Percentiles rank a stretch among this genome's conserved stretches.
These are phyloP conservation scores for Sclerotinia spermophila DNA, from an alignment of 2,329 filamentous ascomycete species.

Conservation along the genomic window DNA sequence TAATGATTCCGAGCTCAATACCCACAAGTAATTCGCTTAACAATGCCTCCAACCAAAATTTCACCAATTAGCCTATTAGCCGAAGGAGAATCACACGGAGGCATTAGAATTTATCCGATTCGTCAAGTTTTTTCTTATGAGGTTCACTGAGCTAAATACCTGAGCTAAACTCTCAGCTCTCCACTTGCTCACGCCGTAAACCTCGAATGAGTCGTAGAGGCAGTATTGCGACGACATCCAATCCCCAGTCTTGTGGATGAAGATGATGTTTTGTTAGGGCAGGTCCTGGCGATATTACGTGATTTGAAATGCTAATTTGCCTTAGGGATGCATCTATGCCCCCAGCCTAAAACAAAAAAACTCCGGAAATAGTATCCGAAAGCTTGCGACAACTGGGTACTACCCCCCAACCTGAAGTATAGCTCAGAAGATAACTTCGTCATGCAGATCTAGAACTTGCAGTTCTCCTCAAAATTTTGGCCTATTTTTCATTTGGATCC, in stretches of 20 bases:
- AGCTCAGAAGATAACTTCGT: not conserved
- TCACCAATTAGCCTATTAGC: not conserved
- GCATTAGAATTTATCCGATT: accelerated
- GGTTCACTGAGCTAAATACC: not conserved
- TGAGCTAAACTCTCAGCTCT: too few relatives aligned
- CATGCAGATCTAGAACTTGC: accelerated
- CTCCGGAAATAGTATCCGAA: not conserved
- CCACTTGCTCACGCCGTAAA: too few relatives aligned
- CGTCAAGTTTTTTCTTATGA: accelerated
- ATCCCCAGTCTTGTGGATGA: not conserved
- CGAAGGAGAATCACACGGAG: not conserved
- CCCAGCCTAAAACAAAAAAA: not conserved
- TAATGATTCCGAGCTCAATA: not conserved
- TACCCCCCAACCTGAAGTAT: not conserved
- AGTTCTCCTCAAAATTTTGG: not conserved
- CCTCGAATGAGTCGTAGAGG: too few relatives aligned
- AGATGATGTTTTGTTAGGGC: not conserved
- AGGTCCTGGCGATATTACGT: not conserved
- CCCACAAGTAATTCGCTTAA: not conserved
- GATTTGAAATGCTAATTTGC: not conserved
- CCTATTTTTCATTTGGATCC: not conserved
- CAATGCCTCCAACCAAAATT: not conserved
- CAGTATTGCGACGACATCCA: not conserved
- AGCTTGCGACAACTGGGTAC: not conserved
- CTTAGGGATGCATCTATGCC: too few relatives aligned